A percentile compares a stretch with the other conserved stretches of the same genome.
phyloP scores from a whole-genome alignment of 192 early-diverging fungal genomes.

The Funneliformis geosporum region DNA sequence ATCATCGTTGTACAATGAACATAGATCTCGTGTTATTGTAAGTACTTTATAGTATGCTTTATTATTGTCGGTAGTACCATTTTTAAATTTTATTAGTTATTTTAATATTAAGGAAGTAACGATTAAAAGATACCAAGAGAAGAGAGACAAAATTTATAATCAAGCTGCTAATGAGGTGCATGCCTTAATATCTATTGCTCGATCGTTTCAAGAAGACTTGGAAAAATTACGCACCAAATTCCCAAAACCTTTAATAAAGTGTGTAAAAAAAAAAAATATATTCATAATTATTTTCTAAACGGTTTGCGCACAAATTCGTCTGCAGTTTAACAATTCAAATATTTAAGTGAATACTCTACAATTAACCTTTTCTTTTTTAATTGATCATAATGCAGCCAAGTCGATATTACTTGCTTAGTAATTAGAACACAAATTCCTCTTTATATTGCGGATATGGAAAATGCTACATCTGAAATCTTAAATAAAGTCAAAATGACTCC shows the following conservation, averaged over 20 bases:
- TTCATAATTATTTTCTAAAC: neutral
- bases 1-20: conserved; percentile 15
- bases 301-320: neutral
- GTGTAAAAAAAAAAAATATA: neutral
- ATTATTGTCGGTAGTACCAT: neutral
- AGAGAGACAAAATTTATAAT: neutral
- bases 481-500: conserved; percentile 38
- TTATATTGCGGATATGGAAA: conserved; percentile 58
- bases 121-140: neutral
- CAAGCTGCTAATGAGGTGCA: conserved; percentile 8
- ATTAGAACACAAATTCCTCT: conserved; percentile 53
- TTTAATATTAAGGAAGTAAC: conserved; percentile 18
- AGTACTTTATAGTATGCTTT: neutral
- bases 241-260: conserved; percentile 20
- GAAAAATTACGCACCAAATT: conserved; percentile 14
- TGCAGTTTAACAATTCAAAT: neutral
- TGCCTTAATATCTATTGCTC: neutral
- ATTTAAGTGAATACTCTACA: neutral
- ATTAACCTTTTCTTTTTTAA: neutral
- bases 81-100: neutral
- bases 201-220: conserved; percentile 10
- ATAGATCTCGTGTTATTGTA: conserved; percentile 20
- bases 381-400: conserved; percentile 19
- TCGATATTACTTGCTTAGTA: conserved; percentile 48
- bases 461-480: conserved; percentile 42